Evolutionary conservation across 169 alveolate genomes (phyloP), one percentile per base, ranked within the genome.

Genomic region (Cyclospora cayetanensis): DNA sequence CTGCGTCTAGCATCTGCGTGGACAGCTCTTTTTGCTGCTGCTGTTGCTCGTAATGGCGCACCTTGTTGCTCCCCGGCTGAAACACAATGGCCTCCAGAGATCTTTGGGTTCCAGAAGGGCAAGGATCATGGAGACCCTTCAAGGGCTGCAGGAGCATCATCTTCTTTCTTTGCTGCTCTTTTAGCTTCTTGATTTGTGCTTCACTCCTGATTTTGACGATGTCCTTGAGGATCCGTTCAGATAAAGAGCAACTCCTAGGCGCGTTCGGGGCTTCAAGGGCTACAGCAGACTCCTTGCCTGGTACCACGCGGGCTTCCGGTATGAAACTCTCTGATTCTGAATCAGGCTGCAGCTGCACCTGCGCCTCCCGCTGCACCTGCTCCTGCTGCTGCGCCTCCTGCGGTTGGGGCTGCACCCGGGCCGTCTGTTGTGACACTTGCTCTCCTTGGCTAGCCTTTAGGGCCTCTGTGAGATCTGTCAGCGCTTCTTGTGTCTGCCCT

Each of bases 301-400:
- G n/a, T n/a, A n/a, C n/a, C n/a, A n/a, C n/a, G n/a, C n/a, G n/a
- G n/a, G n/a, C n/a, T n/a, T n/a, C n/a, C n/a, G n/a, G n/a, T n/a
- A n/a, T n/a, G n/a, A n/a, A n/a, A n/a, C n/a, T n/a, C n/a, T n/a
- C n/a, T n/a, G n/a, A n/a, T n/a, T n/a, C n/a, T n/a, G n/a, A n/a
- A n/a, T n/a, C n/a, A n/a, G 18, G 34, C 70, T 55, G 70, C 70
- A 22, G 1, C 70, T 55, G 70, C 70, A 0, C 7, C n/a, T 55
- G 34, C 11, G 11, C 29, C n/a, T 1, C 1, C 29, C 34, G 11
- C n/a, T 55, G 70, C n/a, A 22, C 70, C 0, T 55, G 29, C 70
- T 55, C 35, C 70, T 55, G 79, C 68, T 76, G 86, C 39, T n/a
- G 39, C 37, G 9, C 42, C 66, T 76, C 35, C 31, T 74, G 65